A percentile compares a stretch with the other conserved stretches of the same genome.
These are phyloP conservation scores for Debaryomyces subglobosus DNA, from an alignment of 1,139 yeast genomes.

Conservation along the genomic window DNA sequence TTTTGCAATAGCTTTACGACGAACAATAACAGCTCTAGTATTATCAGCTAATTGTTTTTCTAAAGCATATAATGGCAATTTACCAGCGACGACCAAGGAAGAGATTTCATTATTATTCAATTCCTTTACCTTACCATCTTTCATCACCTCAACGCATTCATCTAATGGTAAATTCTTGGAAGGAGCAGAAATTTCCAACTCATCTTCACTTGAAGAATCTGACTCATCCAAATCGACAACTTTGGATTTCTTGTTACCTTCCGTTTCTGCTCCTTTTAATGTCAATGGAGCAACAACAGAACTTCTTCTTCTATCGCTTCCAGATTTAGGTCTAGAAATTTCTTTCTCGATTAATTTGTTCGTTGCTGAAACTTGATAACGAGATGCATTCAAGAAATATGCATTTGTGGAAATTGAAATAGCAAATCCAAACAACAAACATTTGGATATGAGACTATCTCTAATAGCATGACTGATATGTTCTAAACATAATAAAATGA, in stretches of 20 bases:
- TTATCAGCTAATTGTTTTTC: constrained; percentile 89
- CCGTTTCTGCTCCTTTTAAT: not conserved
- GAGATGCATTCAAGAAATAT: constrained; percentile 77
- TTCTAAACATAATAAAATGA: constrained; percentile 53
- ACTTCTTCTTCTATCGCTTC: constrained; percentile 5
- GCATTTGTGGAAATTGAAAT: constrained; percentile 80
- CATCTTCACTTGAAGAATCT: constrained; percentile 19
- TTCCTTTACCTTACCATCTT: constrained; percentile 70
- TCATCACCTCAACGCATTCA: constrained; percentile 62
- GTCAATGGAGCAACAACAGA: constrained; percentile 1
- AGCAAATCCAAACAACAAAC: constrained; percentile 71
- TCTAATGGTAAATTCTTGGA: constrained; percentile 49
- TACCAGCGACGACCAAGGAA: constrained; percentile 70
- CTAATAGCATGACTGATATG: constrained; percentile 72
- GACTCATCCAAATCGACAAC: constrained; percentile 9
- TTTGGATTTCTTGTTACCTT: constrained; percentile 1
- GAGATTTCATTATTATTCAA: constrained; percentile 76
- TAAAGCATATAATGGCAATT: constrained; percentile 87
- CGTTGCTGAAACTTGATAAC: constrained; percentile 54
- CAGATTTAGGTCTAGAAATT: constrained; percentile 32
- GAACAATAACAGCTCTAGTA: constrained; percentile 87
- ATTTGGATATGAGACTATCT: constrained; percentile 81
- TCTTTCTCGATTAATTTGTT: constrained; percentile 47
- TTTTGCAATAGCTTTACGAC: constrained; percentile 88
- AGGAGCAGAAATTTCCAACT: constrained; percentile 30